phyloP scores from a whole-genome alignment of 768 basidiomycete species.

The Tylopilus balloui region DNA sequence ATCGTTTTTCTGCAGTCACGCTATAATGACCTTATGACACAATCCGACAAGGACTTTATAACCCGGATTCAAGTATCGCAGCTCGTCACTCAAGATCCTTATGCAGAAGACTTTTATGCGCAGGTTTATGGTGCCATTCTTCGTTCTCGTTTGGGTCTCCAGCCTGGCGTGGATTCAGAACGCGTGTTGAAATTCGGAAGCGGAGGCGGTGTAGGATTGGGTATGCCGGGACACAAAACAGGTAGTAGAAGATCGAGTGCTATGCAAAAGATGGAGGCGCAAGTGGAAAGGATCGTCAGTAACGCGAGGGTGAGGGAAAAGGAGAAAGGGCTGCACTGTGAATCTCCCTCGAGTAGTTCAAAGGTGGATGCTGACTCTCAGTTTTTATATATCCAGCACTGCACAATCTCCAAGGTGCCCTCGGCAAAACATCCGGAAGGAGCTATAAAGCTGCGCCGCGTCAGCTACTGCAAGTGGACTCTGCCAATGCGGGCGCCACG shows the following conservation, averaged over 20 bases:
- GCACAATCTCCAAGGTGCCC: slow-evolving; percentile 83
- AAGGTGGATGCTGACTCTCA: background rate
- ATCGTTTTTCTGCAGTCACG: slow-evolving; percentile 51
- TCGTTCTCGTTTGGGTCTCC: slow-evolving; percentile 72
- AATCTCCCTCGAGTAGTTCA: slow-evolving; percentile 18
- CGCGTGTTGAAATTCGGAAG: slow-evolving; percentile 84
- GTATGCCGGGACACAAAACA: slow-evolving; percentile 43
- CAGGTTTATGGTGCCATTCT: slow-evolving; percentile 89
- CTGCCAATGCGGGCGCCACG: slow-evolving; percentile 36
- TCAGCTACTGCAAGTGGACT: slow-evolving; percentile 87
- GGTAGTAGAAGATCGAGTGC: slow-evolving; percentile 72
- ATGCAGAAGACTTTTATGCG: slow-evolving; percentile 97
- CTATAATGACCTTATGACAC: slow-evolving; percentile 94
- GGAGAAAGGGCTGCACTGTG: slow-evolving; percentile 67
- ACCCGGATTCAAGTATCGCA: slow-evolving; percentile 98
- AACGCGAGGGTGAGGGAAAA: slow-evolving; percentile 84
- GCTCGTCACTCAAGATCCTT: slow-evolving; percentile 94
- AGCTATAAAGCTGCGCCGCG: slow-evolving; percentile 96
- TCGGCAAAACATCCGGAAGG: slow-evolving; percentile 90
- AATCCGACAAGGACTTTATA: slow-evolving; percentile 99
- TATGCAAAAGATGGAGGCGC: slow-evolving; percentile 90
- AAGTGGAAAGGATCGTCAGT: slow-evolving; percentile 94
- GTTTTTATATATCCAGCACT: slow-evolving; percentile 41
- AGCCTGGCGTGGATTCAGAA: slow-evolving; percentile 54
- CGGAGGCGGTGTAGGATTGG: slow-evolving; percentile 80